Base-by-base conservation (phyloP, 768 basidiomycete species). In the Hericium erinaceus region DNA sequence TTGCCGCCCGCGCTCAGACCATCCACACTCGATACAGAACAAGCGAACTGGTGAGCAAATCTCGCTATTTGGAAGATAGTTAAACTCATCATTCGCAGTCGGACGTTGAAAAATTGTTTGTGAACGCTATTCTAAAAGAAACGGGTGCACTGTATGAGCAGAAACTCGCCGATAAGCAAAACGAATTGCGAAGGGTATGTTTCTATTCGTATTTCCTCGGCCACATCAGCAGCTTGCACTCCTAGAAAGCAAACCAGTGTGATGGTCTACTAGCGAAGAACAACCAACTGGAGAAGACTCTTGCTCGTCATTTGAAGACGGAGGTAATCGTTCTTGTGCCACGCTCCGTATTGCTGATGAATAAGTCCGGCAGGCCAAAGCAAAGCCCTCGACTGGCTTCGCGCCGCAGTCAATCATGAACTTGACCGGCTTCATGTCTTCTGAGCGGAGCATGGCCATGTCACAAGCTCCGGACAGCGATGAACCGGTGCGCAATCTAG, bases 131-230 rank as follows among this genome's bases (percentile, higher is more conserved):
- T 3, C 54, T 68, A 8, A 66, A 66, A n/a, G 68, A 68, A 12
- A 65, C 70, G 9, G 68, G 67, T 39, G 55, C 65, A 5, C 64
- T 68, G n/a, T 66, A 72, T 48, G 69, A 73, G 54, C 69, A 69
- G 58, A 66, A 69, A 44, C 61, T 73, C 16, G 64, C 70, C 13
- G 63, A 65, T 20, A 71, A 72, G 37, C 66, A 69, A 26, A 74
- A 74, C 52, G 72, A 74, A 28, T 56, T 73, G 8, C 64, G 69
- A 57, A 65, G 71, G 26, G 71, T 71, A 50, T 28, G 69, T 62
- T 44, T 39, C 4, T 13, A 1, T 26, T 4, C 11, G 20, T 18
- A 40, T 22, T 8, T 13, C 52, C 10, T 48, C 58, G 24, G 56
- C 46, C 16, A 57, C 22, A 10, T 52, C 22, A 9, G 41, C 40